These are phyloP conservation scores for Saccharomyces uvarum DNA, from an alignment of 1,139 yeast species.

Conservation along the genomic window DNA sequence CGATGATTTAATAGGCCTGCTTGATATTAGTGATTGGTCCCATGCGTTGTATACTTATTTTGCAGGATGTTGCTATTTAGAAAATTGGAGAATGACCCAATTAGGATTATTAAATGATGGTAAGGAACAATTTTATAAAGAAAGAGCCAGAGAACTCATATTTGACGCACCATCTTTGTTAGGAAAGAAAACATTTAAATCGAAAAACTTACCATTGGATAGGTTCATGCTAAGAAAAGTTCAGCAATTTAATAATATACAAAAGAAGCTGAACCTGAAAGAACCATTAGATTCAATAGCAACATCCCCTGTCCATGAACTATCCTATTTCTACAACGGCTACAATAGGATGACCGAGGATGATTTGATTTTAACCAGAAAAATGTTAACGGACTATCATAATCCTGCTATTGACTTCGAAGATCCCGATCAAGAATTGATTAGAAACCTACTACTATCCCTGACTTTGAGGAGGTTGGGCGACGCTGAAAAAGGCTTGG, in stretches of 20 bases:
- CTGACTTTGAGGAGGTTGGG: constrained; percentile 62
- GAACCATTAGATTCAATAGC: constrained; percentile 70
- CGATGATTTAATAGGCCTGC: constrained; percentile 55
- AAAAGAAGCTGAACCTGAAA: constrained; percentile 38
- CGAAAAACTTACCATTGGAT: constrained; percentile 86
- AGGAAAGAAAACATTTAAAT: constrained; percentile 65
- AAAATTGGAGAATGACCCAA: constrained; percentile 63
- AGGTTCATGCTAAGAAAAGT: constrained; percentile 70
- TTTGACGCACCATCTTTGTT: constrained; percentile 56
- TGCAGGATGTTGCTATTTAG: constrained; percentile 83
- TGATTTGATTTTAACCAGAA: constrained; percentile 48
- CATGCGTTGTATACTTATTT: constrained; percentile 78
- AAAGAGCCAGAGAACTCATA: constrained; percentile 54
- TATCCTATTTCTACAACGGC: constrained; percentile 88
- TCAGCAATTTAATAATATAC: constrained; percentile 46
- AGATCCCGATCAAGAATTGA: constrained; percentile 56
- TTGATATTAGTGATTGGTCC: constrained; percentile 83
- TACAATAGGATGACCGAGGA: constrained; percentile 71
- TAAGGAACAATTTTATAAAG: constrained; percentile 44
- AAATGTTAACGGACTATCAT: constrained; percentile 37
- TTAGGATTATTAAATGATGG: constrained; percentile 37
- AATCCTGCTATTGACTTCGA: constrained; percentile 30
- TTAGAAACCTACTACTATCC: constrained; percentile 57
- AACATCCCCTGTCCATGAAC: constrained; percentile 79
- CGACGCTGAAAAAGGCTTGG: constrained; percentile 49